Percentiles rank a stretch among this genome's conserved stretches.
phyloP scores from a whole-genome alignment of 257 asterid genomes.

The Solanum sejunctum region DNA sequence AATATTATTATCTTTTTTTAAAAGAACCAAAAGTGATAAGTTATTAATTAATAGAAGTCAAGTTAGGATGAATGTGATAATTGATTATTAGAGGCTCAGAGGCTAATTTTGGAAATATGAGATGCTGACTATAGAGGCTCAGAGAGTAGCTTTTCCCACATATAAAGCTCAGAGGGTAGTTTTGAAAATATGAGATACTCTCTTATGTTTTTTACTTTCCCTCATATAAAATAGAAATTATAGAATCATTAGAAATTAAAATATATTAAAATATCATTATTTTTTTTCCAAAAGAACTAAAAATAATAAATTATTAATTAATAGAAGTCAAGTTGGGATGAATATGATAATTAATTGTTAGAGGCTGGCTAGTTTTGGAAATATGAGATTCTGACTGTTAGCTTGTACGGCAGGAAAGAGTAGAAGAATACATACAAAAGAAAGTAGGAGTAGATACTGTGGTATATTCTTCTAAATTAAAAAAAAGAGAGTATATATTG shows the following conservation, averaged over 20 bases:
- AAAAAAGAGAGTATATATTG: background rate
- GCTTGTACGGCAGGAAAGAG: background rate
- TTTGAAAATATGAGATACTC: too few relatives aligned
- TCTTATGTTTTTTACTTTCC: background rate
- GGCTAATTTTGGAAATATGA: too few relatives aligned
- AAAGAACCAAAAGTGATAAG: too few relatives aligned
- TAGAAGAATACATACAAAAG: background rate
- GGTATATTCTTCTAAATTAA: conserved; percentile 39
- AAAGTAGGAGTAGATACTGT: conserved; percentile 14
- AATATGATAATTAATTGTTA: background rate
- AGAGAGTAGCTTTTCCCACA: too few relatives aligned
- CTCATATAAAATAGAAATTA: background rate
- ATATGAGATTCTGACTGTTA: background rate
- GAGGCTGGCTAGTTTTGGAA: background rate
- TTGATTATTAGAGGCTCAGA: too few relatives aligned
- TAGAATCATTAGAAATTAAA: background rate
- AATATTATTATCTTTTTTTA: too few relatives aligned
- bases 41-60: too few relatives aligned
- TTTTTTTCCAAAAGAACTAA: background rate
- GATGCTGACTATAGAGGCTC: too few relatives aligned
- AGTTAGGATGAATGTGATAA: too few relatives aligned
- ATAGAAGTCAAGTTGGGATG: background rate
- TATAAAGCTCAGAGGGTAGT: too few relatives aligned
- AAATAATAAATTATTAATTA: background rate
- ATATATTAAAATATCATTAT: background rate